These are phyloP conservation scores for Puccinia sorghi DNA, from an alignment of 1,284 basidiomycete species.

Conservation along the genomic window DNA sequence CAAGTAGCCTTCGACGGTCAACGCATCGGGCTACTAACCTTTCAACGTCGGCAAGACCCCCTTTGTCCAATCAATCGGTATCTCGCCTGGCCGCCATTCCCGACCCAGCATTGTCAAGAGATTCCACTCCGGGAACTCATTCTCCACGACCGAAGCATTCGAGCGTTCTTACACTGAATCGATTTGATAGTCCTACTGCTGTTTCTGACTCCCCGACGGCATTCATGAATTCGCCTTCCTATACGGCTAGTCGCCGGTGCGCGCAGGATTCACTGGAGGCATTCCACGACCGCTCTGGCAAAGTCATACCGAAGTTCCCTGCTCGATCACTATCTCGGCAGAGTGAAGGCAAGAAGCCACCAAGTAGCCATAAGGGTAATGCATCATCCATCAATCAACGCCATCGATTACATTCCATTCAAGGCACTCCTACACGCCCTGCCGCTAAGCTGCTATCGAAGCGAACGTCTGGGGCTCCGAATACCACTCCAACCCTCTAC, in stretches of 20 bases:
- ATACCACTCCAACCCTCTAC: conserved; percentile 15
- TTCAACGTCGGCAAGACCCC: conserved; percentile 4
- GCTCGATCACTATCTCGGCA: conserved; percentile 15
- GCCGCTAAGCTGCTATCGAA: conserved; percentile 13
- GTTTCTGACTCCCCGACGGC: neutral
- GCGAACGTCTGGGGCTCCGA: conserved; percentile 4
- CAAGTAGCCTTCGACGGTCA: neutral
- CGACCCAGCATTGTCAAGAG: neutral
- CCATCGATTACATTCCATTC: conserved; percentile 25
- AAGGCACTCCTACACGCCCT: conserved; percentile 28
- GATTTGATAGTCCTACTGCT: conserved; percentile 13
- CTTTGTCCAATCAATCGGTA: neutral
- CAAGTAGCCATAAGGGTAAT: conserved; percentile 4
- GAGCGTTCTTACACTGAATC: neutral
- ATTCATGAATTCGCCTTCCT: neutral
- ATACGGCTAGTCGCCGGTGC: neutral
- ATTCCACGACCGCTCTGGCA: neutral
- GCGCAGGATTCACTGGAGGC: conserved; percentile 4
- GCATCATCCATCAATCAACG: neutral
- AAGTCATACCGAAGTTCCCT: neutral
- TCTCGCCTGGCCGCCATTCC: conserved; percentile 4
- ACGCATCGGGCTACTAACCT: neutral
- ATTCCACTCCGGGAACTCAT: neutral
- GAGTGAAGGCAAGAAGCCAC: conserved; percentile 17
- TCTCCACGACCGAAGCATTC: conserved; percentile 11